A percentile compares a stretch with the other conserved stretches of the same genome.
phyloP scores from a whole-genome alignment of 75 land plant species.

The Azolla pinnata region DNA sequence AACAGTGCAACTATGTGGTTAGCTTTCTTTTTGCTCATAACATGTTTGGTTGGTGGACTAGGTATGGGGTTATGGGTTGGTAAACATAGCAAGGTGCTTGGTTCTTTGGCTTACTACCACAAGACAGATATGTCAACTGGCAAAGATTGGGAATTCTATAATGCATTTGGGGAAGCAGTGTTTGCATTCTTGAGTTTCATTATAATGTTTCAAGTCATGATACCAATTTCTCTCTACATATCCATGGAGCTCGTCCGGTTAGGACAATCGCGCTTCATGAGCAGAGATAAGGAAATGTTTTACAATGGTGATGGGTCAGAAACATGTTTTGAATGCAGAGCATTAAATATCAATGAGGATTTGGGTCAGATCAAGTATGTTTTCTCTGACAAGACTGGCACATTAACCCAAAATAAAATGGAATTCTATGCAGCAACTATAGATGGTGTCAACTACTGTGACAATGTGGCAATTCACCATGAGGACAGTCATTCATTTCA shows the following conservation, averaged over 20 bases:
- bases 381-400: constrained; percentile 95
- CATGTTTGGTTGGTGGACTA: constrained; percentile 61
- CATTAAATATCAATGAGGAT: constrained; percentile 96
- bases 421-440: constrained; percentile 88
- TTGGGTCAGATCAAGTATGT: constrained; percentile 92
- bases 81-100: constrained; percentile 39
- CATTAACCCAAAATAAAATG: constrained; percentile 97
- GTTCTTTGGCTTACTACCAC: constrained; percentile 41
- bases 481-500: too few species aligned
- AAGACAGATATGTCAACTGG: constrained; percentile 23
- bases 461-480: too few species aligned
- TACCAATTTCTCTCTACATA: constrained; percentile 88
- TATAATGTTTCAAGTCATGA: constrained; percentile 90
- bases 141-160: constrained; percentile 44
- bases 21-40: constrained; percentile 45
- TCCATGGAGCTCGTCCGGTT: constrained; percentile 98
- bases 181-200: constrained; percentile 69
- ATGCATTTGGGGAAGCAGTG: constrained; percentile 50
- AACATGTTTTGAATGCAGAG: constrained; percentile 80
- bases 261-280: constrained; percentile 95
- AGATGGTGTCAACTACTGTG: constrained; percentile 59
- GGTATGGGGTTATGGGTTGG: constrained; percentile 61
- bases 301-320: constrained; percentile 52
- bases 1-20: constrained; percentile 75
- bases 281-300: constrained; percentile 56